Percentiles rank a stretch among this genome's conserved stretches.
These are phyloP conservation scores for Dictyophora rubrovolvata DNA, from an alignment of 768 basidiomycete species.

Conservation along the genomic window DNA sequence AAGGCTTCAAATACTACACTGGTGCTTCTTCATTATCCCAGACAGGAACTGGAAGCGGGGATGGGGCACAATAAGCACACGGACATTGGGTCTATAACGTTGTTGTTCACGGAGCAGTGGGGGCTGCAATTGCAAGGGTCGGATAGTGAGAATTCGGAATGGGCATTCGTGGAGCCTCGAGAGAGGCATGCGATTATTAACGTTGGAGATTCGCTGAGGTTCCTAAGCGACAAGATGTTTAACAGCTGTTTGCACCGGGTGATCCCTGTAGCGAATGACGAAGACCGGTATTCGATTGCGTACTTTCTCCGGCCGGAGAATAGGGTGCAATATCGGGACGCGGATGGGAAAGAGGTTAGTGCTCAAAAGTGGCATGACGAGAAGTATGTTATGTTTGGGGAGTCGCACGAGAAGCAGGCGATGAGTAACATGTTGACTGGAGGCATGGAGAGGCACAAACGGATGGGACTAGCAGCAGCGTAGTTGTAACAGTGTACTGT, in stretches of 20 bases:
- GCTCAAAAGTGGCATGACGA: neutral
- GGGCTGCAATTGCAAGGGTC: neutral
- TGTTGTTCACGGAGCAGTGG: neutral
- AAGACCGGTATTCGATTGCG: neutral
- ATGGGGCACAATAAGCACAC: neutral
- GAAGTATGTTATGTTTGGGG: neutral
- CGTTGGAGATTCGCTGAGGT: neutral
- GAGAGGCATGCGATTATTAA: neutral
- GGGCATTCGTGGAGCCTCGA: neutral
- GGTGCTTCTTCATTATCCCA: neutral
- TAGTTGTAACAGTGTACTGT: no score
- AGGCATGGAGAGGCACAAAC: neutral
- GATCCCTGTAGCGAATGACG: neutral
- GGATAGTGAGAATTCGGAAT: neutral
- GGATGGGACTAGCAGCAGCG: neutral
- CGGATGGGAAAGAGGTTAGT: neutral
- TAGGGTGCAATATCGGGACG: neutral
- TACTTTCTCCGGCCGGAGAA: neutral
- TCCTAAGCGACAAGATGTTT: neutral
- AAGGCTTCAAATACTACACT: neutral
- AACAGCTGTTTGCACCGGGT: neutral
- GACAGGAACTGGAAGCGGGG: neutral
- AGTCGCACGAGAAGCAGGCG: neutral
- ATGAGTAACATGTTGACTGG: neutral
- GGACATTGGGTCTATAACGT: neutral